These are phyloP conservation scores for Cercospora sp. DNA, from an alignment of 2,329 filamentous ascomycete genomes.

Conservation along the genomic window DNA sequence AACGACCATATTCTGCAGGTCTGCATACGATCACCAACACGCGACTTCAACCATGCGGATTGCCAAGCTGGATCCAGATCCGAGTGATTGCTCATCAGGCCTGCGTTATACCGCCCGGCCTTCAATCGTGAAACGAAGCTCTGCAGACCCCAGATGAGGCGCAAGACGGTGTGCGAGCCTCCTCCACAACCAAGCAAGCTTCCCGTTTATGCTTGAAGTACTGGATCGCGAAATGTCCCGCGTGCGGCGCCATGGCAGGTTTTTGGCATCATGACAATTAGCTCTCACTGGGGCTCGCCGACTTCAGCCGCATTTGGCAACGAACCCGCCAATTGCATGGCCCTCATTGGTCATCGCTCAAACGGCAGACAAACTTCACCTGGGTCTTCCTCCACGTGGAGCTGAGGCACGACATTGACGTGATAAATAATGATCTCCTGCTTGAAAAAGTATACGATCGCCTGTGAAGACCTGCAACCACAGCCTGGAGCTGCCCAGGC, in stretches of 20 bases:
- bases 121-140: not conserved
- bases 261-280: constrained; percentile 12
- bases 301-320: not conserved
- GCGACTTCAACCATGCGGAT: not conserved
- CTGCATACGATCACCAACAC: not conserved
- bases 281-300: not conserved
- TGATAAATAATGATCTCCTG: not conserved
- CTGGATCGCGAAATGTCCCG: not conserved
- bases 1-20: not conserved
- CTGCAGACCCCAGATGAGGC: not conserved
- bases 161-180: not conserved
- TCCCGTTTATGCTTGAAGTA: constrained; percentile 10
- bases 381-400: not conserved
- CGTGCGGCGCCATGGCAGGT: not conserved
- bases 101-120: not conserved
- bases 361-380: not conserved
- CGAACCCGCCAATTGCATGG: constrained; percentile 9
- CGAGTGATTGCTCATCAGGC: not conserved
- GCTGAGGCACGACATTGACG: not conserved
- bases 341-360: constrained; percentile 8
- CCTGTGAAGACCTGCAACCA: not conserved
- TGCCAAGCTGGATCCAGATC: not conserved
- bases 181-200: constrained; percentile 12
- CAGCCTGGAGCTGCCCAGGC: not conserved
- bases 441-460: not conserved